These are phyloP conservation scores for Pyrus pyrifolia DNA, from an alignment of 306 rosid species.

Conservation along the genomic window DNA sequence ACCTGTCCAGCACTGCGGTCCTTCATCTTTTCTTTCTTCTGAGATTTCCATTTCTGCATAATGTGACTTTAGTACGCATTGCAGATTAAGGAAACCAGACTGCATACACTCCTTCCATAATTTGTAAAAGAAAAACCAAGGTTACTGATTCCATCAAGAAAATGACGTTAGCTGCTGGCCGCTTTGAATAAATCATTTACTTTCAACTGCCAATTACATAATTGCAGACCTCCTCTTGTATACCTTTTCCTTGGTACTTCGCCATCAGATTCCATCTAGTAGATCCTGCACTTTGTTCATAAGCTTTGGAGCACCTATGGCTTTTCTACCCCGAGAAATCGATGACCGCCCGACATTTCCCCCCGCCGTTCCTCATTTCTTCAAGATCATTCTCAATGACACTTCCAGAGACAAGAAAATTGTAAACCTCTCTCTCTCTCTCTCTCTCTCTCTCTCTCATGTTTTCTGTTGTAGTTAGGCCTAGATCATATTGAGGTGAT, in stretches of 20 bases:
- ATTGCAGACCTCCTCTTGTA: background rate
- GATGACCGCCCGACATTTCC: background rate
- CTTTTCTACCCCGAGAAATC: background rate
- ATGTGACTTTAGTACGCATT: no score
- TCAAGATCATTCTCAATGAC: background rate
- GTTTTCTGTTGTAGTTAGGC: background rate
- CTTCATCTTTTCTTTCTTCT: no score
- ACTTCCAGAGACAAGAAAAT: background rate
- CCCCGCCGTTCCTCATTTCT: background rate
- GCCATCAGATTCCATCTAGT: background rate
- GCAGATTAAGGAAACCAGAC: no score
- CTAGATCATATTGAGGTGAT: background rate
- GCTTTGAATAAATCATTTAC: no score
- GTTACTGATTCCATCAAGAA: no score
- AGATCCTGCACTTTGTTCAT: no score
- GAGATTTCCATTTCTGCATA: no score
- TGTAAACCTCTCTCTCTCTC: background rate
- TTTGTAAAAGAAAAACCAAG: no score
- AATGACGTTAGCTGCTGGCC: no score
- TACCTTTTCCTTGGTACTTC: background rate
- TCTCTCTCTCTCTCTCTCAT: background rate
- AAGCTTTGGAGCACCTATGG: background rate
- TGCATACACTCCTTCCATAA: no score
- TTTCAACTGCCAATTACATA: no score
- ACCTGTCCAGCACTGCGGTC: no score